These are phyloP conservation scores for Xerophyta viscosa DNA, from an alignment of 106 monocot species.

Conservation along the genomic window DNA sequence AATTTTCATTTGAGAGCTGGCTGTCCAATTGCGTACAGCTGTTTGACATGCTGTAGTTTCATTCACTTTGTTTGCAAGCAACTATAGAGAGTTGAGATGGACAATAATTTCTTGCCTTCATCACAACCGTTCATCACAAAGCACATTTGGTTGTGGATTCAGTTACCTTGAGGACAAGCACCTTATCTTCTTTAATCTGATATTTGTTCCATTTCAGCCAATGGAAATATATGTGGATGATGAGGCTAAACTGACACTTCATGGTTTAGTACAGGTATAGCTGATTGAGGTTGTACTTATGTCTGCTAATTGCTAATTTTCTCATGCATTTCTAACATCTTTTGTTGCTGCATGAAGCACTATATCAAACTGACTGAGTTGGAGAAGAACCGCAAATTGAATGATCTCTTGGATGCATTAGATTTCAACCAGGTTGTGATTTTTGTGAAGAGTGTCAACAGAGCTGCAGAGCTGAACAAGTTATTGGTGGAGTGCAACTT, in stretches of 20 bases:
- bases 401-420: slow-evolving; percentile 95
- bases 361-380: slow-evolving; percentile 92
- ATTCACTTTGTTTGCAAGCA: not conserved
- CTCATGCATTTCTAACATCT: not conserved
- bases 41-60: not conserved
- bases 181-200: slow-evolving; percentile 49
- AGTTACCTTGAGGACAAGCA: slow-evolving; percentile 40
- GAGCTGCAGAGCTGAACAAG: slow-evolving; percentile 93
- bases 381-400: slow-evolving; percentile 97
- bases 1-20: not conserved
- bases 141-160: slow-evolving; percentile 43
- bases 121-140: slow-evolving; percentile 10
- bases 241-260: slow-evolving; percentile 93
- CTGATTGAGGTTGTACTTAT: too few relatives aligned
- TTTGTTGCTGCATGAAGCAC: slow-evolving; percentile 39
- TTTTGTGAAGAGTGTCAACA: slow-evolving; percentile 95
- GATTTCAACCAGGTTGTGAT: slow-evolving; percentile 99
- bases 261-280: slow-evolving; percentile 93
- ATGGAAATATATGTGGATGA: slow-evolving; percentile 99
- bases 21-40: too few relatives aligned
- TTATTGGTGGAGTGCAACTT: slow-evolving; percentile 95
- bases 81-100: slow-evolving; percentile 9
- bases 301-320: too few relatives aligned
- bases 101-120: not conserved
- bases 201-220: slow-evolving; percentile 82